Evolutionary conservation across 2,329 filamentous ascomycete species (phyloP).

Genomic region (Canariomyces notabilis): DNA sequence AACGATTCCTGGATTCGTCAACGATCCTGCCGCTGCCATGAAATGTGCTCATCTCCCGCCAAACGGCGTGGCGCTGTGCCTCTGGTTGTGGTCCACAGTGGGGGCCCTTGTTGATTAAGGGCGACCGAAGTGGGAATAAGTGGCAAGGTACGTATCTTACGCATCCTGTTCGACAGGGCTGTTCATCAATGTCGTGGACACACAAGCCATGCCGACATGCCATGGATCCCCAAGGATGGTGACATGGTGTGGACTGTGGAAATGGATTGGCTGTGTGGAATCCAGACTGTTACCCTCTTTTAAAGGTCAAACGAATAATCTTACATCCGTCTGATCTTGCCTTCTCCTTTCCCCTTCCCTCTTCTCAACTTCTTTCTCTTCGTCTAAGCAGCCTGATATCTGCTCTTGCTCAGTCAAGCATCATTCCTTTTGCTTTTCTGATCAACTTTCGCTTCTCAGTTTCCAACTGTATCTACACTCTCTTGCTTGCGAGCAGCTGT

Average conservation of each 20-base stretch:
- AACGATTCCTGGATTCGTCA: conserved; percentile 18
- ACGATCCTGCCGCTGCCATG: conserved; percentile 7
- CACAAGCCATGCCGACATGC: no score
- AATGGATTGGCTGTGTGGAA: conserved; percentile 4
- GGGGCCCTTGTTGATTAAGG: conserved; percentile 16
- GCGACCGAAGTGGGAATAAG: no score
- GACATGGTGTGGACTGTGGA: no score
- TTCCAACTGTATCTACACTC: conserved; percentile 27
- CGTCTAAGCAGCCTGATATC: conserved; percentile 11
- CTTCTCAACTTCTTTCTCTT: conserved; percentile 19
- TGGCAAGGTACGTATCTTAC: neutral
- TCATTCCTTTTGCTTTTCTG: conserved; percentile 29
- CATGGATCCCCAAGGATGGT: neutral
- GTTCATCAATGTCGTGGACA: conserved; percentile 7
- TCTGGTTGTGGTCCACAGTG: neutral
- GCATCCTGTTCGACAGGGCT: neutral
- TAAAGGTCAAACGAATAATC: conserved; percentile 13
- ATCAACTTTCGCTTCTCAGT: conserved; percentile 22
- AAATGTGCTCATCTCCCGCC: neutral
- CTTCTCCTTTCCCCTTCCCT: conserved; percentile 18
- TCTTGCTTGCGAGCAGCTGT: conserved; percentile 29
- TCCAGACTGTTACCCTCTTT: conserved; percentile 7
- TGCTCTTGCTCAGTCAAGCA: conserved; percentile 23
- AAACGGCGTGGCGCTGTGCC: neutral
- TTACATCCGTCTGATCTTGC: conserved; percentile 11